Conservation (phyloP, 2,329 filamentous ascomycete species). For the Emmonsiellopsis sp. region DNA sequence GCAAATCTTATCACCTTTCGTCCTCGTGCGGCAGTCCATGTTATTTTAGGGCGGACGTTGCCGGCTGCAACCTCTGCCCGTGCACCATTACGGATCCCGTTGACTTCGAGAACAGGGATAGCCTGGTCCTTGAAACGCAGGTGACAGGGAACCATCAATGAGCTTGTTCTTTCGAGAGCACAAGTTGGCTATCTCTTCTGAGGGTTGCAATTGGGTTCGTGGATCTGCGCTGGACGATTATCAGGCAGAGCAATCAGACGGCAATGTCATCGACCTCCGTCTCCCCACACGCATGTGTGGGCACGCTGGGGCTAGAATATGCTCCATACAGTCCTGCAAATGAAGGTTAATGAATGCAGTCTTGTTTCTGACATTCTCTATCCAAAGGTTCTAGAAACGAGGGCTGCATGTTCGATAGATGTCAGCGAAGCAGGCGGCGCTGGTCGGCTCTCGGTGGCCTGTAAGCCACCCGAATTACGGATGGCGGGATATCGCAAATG, state of each 20-base stretch:
- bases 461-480: too few species aligned
- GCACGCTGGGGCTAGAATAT: background rate
- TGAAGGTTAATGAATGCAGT: too few species aligned
- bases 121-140: too few species aligned
- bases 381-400: too few species aligned
- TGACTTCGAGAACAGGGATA: background rate
- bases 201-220: too few species aligned
- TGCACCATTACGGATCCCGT: background rate
- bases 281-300: background rate
- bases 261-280: background rate
- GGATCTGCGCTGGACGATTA: too few species aligned
- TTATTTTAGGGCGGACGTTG: background rate
- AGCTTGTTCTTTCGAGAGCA: too few species aligned
- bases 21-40: background rate
- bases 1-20: background rate
- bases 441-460: background rate
- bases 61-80: background rate
- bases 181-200: too few species aligned
- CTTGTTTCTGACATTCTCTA: too few species aligned
- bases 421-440: background rate
- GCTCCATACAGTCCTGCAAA: background rate
- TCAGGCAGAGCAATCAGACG: too few species aligned
- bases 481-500: background rate
- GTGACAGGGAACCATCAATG: too few species aligned
- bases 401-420: too few species aligned